Base-by-base conservation (phyloP, 306 rosid genomes). In the Canavalia ensiformis region DNA sequence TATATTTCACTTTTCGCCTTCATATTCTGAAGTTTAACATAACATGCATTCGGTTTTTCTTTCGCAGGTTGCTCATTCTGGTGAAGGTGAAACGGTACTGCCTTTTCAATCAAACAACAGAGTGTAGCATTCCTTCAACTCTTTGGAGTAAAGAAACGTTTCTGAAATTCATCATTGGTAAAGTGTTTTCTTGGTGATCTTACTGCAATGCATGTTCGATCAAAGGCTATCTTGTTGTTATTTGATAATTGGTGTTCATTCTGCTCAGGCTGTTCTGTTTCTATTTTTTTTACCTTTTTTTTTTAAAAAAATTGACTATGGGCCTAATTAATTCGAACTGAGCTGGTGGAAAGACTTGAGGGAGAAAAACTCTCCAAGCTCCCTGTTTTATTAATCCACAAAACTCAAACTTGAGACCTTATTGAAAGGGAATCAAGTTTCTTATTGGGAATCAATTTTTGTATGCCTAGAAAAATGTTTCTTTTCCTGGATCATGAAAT, bases 61-160 rank as follows among this genome's bases (percentile, higher is more conserved):
- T 74, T 10, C 1, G 3, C 3, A 31, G 62, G 18, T 69, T 60
- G 42, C 12, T 59, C 47, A 51, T 60, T 60, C 9, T 7, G 31
- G 41, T 44, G 25, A 75, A 42, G 41, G 4, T 29, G 56, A 57
- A 56, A 68, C 49, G 64, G 49, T 58, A 11, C n/a, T 35, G 10
- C 52, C 62, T 63, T 77, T 83, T 2, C 29, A 7, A 46, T 76
- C 74, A 39, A 41, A 82, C 68, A 68, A 37, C 56, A 13, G 29
- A 8, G 29, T 51, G 4, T 7, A 4, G 47, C 57, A 8, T 49
- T 52, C 54, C 39, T 60, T 64, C 33, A 30, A 59, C 68, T 52
- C 65, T 42, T 72, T 60, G 46, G 11, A 66, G 78, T 29, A 58
- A 28, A 8, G 64, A 59, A 68, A 59, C 9, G 7, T 3, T 42